phyloP scores from a whole-genome alignment of 441 rosid genomes.

The Syzygium malaccense region DNA sequence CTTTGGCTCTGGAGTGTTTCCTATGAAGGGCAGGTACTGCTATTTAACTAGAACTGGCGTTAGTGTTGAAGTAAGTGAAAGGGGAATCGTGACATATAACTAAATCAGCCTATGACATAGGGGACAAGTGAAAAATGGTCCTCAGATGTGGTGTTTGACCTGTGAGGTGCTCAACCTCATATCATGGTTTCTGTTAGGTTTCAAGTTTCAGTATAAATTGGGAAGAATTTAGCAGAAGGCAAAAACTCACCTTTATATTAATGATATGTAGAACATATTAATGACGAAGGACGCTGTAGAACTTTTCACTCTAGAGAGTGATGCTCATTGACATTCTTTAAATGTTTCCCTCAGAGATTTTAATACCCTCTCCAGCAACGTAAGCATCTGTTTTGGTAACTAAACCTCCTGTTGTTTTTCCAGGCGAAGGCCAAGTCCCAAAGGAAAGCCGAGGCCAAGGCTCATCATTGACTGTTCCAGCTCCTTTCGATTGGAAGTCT shows the following conservation, averaged over 20 bases:
- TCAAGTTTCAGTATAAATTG: neutral
- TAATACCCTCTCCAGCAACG: neutral
- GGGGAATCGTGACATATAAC: neutral
- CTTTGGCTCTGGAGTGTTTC: neutral
- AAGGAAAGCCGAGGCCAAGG: conserved; percentile 64
- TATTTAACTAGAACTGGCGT: neutral
- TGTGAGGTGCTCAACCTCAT: neutral
- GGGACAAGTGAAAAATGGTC: neutral
- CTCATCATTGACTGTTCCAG: conserved; percentile 29
- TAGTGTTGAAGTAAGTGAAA: neutral
- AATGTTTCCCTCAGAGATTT: neutral
- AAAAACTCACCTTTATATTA: neutral
- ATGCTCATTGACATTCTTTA: neutral
- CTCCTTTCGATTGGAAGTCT: neutral
- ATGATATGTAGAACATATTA: neutral
- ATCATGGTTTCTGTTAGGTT: neutral
- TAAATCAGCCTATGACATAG: neutral
- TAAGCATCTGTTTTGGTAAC: neutral
- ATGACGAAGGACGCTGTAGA: neutral
- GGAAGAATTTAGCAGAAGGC: neutral
- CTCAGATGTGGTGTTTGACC: neutral
- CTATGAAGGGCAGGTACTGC: neutral
- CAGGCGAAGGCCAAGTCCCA: conserved; percentile 61
- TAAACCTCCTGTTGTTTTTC: neutral
- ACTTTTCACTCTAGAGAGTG: neutral